A percentile compares a stretch with the other conserved stretches of the same genome.
phyloP scores from a whole-genome alignment of 2,329 filamentous ascomycete genomes.

The Triangularia setosa region DNA sequence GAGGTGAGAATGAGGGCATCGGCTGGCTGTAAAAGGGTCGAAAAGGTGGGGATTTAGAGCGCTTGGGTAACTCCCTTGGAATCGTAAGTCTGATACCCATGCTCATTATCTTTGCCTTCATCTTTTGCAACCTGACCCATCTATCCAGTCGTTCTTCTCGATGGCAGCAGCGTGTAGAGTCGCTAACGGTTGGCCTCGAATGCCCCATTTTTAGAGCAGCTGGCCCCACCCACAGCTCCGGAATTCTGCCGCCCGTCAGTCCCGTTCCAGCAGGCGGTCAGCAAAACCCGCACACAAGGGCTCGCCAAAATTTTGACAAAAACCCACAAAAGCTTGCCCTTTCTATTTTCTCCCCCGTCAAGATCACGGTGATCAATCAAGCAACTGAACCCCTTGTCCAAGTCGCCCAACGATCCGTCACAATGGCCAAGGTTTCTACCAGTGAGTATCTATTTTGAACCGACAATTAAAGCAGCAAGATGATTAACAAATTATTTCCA shows the following conservation, averaged over 20 bases:
- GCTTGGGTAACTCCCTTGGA: neutral
- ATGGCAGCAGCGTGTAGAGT: neutral
- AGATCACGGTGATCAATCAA: constrained; percentile 28
- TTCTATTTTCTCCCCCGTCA: constrained; percentile 23
- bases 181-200: neutral
- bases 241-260: neutral
- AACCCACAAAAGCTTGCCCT: constrained; percentile 16
- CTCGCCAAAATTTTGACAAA: neutral
- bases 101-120: too few relatives aligned
- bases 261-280: neutral
- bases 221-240: neutral
- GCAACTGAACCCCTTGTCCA: constrained; percentile 22
- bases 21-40: neutral
- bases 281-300: neutral
- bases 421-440: constrained; percentile 69
- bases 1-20: neutral
- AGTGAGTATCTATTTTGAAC: constrained; percentile 20
- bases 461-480: constrained; percentile 2
- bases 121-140: neutral
- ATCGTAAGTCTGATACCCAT: neutral
- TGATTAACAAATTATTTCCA: constrained; percentile 33
- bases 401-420: constrained; percentile 35
- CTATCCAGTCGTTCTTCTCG: neutral
- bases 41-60: neutral
- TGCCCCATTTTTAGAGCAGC: neutral